Base-by-base conservation (phyloP, 306 rosid species). In the Echinosophora koreensis region DNA sequence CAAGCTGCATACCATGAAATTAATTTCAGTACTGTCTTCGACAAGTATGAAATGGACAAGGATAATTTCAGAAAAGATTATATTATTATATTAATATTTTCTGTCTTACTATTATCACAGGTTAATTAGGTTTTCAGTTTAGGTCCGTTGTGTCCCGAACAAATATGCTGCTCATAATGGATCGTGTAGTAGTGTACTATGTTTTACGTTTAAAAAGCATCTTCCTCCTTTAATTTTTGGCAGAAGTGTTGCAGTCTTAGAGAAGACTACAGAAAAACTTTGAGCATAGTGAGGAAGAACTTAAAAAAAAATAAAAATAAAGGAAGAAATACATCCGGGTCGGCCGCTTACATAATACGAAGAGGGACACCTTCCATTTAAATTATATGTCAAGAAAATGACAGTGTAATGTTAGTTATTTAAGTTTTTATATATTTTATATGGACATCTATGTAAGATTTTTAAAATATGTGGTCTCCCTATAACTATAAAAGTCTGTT, bases 121-220 rank as follows among this genome's bases (percentile, higher is more conserved):
- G 18, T 2, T 54, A 9, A 39, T 5, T 44, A 9, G 8, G 66
- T 30, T 41, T 66, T 46, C 55, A 10, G 52, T 27, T 65, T 64
- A 67, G 27, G 51, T 15, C 59, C 32, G 41, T 44, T 57, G 14
- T 56, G 69, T 56, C 75, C 6, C 68, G 18, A 56, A 46, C 67
- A 77, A 68, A 57, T 69, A 59, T 46, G 62, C 82, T 58, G 62
- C 49, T 77, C 28, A 57, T 57, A 46, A 66, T 42, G 58, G 34
- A 30, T 42, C 13, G 9, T 46, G 28, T n/a, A n/a, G n/a, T n/a
- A n/a, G n/a, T 65, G 51, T 37, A 22, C 27, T 58, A 28, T 77
- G 35, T 77, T 57, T 12, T 38, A 12, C 35, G 18, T 61, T 46
- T 60, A 34, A 16, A 42, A 28, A 74, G 18, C 0, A 65, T 65